Evolutionary conservation across 139 green algal species (phyloP), one percentile per base, ranked within the genome.

Genomic region (Auxenochlorella pyrenoidosa): DNA sequence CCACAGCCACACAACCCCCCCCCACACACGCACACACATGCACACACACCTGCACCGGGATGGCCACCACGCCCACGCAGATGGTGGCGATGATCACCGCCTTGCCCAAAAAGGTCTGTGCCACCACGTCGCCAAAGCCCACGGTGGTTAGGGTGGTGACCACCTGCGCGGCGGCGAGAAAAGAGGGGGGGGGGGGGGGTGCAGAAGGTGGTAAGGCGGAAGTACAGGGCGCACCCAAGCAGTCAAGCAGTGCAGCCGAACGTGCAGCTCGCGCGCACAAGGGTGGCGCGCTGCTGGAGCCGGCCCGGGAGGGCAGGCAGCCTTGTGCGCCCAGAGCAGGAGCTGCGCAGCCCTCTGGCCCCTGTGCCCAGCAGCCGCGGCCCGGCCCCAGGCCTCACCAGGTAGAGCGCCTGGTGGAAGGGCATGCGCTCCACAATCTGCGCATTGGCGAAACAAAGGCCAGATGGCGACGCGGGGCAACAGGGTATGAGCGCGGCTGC

Each of bases 371-470:
- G 10, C 47, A 54, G 47, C 47, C 47, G 47, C 8, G 47, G 6
- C 47, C 47, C 47, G 47, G 47, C 47, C 47, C n/a, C 47, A 10
- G n/a, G 54, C 12, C n/a, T 89, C 28, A 96, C 91, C 86, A 98
- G 94, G 89, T 98, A 98, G 21, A 98, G 87, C 5, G 95, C 94
- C 32, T 97, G 93, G 85, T 96, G 92, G 88, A 93, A 98, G n/a
- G 92, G 89, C 63, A 96, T 92, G 6, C 88, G 87, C 89, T 98
- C 95, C 66, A 96, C 89, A 16, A 96, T 70, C 28, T 94, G 90
- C 36, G 90, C 6, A 10, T 6, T 54, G 47, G 47, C 47, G n/a
- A 34, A n/a, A 89, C 68, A 73, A 3, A 40, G 30, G 16, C 13
- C 12, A 24, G 15, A 13, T 24, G 18, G 13, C 54, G 54, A 24